phyloP scores from a whole-genome alignment of 768 basidiomycete genomes.

The Suillus americanus region DNA sequence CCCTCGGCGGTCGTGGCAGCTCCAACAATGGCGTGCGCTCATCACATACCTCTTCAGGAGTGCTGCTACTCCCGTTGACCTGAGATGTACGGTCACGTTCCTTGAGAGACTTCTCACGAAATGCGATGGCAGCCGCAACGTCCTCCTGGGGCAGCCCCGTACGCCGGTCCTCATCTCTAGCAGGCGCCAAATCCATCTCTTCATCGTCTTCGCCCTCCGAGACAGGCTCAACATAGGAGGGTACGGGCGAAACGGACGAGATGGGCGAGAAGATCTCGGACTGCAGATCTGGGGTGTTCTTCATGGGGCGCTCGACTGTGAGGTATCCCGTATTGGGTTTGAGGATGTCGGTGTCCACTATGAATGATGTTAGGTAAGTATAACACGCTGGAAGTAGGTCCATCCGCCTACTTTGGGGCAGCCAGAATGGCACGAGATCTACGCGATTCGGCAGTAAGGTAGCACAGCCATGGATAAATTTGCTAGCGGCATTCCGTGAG shows the following conservation, averaged over 20 bases:
- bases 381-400: neutral
- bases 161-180: slow-evolving; percentile 79
- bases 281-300: slow-evolving; percentile 43
- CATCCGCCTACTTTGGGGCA: slow-evolving; percentile 75
- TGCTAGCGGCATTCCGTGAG: slow-evolving; percentile 42
- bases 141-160: slow-evolving; percentile 73
- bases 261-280: slow-evolving; percentile 37
- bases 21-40: slow-evolving; percentile 41
- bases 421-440: slow-evolving; percentile 97
- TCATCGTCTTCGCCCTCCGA: slow-evolving; percentile 97
- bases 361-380: slow-evolving; percentile 2
- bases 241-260: slow-evolving; percentile 22
- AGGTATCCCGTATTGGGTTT: slow-evolving; percentile 85
- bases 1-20: slow-evolving; percentile 22
- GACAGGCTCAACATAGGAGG: slow-evolving; percentile 78
- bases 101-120: slow-evolving; percentile 79
- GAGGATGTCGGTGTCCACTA: slow-evolving; percentile 94
- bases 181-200: slow-evolving; percentile 61
- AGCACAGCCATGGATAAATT: slow-evolving; percentile 96
- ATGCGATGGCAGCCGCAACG: slow-evolving; percentile 83
- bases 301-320: slow-evolving; percentile 76
- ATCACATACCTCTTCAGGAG: slow-evolving; percentile 24
- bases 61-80: slow-evolving; percentile 7
- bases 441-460: slow-evolving; percentile 90
- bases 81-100: slow-evolving; percentile 27